Evolutionary conservation across 1,284 basidiomycete species (phyloP).

Genomic region (Meripilus lineatus): DNA sequence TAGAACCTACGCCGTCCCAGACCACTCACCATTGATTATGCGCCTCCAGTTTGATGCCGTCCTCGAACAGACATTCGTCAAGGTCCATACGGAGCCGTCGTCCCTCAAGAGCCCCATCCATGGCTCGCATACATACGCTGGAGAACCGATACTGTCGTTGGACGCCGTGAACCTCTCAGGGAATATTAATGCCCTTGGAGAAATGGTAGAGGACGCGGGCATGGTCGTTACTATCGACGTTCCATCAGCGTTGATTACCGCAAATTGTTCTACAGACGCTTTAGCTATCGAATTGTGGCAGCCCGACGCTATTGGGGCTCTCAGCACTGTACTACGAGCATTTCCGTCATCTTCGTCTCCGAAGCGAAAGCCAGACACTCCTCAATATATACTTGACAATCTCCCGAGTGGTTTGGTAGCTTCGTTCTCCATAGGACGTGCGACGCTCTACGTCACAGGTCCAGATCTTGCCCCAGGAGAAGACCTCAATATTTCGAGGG

Average conservation of each 20-base stretch:
- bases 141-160: constrained; percentile 45
- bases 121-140: constrained; percentile 17
- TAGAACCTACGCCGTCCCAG: constrained; percentile 13
- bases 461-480: constrained; percentile 75
- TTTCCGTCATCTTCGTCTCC: constrained; percentile 9
- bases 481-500: constrained; percentile 62
- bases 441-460: constrained; percentile 68
- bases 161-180: constrained; percentile 49
- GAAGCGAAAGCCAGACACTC: neutral
- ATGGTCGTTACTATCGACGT: constrained; percentile 44
- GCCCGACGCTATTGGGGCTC: constrained; percentile 52
- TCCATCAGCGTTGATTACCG: constrained; percentile 45
- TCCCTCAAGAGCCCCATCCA: constrained; percentile 1
- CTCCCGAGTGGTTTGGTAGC: constrained; percentile 53
- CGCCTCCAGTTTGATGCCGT: constrained; percentile 15
- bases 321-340: constrained; percentile 21
- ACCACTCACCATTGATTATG: constrained; percentile 22
- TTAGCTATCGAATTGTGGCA: constrained; percentile 74
- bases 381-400: constrained; percentile 31
- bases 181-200: constrained; percentile 40
- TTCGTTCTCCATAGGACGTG: constrained; percentile 57
- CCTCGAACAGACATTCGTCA: constrained; percentile 22
- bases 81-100: constrained; percentile 9
- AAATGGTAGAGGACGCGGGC: constrained; percentile 40
- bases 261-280: constrained; percentile 54